Base-by-base conservation (phyloP, 768 basidiomycete species). In the Trametes gibbosa region DNA sequence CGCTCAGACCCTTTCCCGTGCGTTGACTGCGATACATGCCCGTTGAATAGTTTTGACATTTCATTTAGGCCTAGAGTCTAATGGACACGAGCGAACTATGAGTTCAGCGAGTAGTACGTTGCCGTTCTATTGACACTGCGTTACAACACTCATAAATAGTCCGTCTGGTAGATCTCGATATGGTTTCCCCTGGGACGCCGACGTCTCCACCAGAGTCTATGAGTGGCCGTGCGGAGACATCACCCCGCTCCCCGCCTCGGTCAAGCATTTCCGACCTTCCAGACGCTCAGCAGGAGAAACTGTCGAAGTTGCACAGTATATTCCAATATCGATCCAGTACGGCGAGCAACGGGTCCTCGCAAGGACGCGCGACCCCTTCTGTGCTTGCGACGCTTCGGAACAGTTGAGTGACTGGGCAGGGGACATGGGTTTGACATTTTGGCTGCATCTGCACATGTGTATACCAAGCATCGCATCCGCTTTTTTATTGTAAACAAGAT, bases 281-380 rank as follows among this genome's bases (percentile, higher is more conserved):
- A 19, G 64, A 63, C 25, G 69, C 68, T 5, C 69, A 72, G 49
- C 84, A 88, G 65, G 87, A 90, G 53, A 85, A 84, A 66, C 69
- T 92, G 32, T 87, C 90, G 41, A 77, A 86, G 65, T 70, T 93
- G 52, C 91, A 92, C 69, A 84, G 89, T 68, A 79, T 92, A 62
- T 93, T 92, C 74, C 89, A 90, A 65, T 92, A 93, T 72, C 82
- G 89, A 53, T 82, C 86, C 24, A 90, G 89, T 69, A 82, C 82
- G 39, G 66, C 72, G 24, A 81, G 79, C 66, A 77, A 74, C 52
- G 75, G 73, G 6, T 80, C 81, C 10, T 77, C 75, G 19, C 65
- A 69, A 6, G 69, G 66, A 21, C 70, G 66, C 16, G 48, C 62
- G 42, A 53, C 59, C 17, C 50, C 62, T 35, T 58, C 59, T 13